Evolutionary conservation across 140 eudicot species (phyloP).

Genomic region (Flaveria floridana): DNA sequence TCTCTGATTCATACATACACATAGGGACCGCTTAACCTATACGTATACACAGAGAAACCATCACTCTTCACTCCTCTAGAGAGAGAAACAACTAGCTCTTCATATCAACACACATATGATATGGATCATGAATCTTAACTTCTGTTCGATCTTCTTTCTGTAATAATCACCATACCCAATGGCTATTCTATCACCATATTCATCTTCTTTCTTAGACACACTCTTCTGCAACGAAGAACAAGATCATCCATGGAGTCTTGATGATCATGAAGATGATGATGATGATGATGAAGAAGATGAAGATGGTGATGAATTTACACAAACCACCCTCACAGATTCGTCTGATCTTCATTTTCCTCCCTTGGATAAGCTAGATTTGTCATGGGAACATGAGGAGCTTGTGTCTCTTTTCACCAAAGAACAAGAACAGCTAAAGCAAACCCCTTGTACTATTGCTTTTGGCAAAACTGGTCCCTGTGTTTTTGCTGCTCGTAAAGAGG

Average conservation of each 20-base stretch:
- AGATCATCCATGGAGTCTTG: constrained; percentile 34
- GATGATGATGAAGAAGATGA: no score
- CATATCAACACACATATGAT: constrained; percentile 33
- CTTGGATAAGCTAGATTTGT: constrained; percentile 58
- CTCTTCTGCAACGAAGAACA: constrained; percentile 76
- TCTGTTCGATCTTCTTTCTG: constrained; percentile 32
- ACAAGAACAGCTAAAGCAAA: constrained; percentile 18
- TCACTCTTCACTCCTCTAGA: constrained; percentile 23
- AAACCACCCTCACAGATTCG: constrained; percentile 33
- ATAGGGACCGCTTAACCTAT: constrained; percentile 26
- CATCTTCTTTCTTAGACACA: constrained; percentile 48
- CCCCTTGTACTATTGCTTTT: constrained; percentile 23
- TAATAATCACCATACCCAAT: constrained; percentile 36
- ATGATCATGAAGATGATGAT: neutral
- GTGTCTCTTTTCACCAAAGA: constrained; percentile 64
- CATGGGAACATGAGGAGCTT: constrained; percentile 81
- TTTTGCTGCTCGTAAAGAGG: constrained; percentile 53
- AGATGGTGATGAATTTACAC: constrained; percentile 29
- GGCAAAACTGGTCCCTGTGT: constrained; percentile 27
- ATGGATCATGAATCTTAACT: constrained; percentile 19
- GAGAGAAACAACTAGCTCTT: constrained; percentile 16
- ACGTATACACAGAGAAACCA: constrained; percentile 28
- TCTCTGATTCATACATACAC: constrained; percentile 31
- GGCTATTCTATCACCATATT: constrained; percentile 46
- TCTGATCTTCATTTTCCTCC: constrained; percentile 22